Evolutionary conservation across 2,329 filamentous ascomycete species (phyloP), one percentile per base, ranked within the genome.

Genomic region (Myriosclerotinia scirpicola): DNA sequence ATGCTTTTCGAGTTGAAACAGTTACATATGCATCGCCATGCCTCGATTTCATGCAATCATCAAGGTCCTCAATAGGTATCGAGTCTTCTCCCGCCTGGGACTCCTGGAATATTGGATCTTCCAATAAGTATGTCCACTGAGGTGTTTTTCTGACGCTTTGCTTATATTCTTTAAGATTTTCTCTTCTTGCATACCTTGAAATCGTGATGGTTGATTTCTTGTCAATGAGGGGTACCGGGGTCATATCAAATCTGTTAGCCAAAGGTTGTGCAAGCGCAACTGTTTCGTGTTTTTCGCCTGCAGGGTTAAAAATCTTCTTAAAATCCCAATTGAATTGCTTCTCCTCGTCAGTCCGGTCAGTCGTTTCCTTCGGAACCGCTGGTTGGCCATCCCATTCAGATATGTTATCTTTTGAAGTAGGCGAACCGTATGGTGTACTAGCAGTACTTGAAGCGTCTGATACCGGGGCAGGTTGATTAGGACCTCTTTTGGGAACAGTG

Each of bases 191-290:
- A 70, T 79, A 83, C 34, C 78, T 76, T 2, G 82, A 83, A 54
- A 79, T 78, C 56, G 83, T 78, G 65, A 77, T 78, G 26, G 76
- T 77, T 15, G 80, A 78, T 69, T 81, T 77, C 72, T 79, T 80
- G 6, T 80, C 77, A 22, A 79, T 79, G 36, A 82, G 80, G 50
- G 82, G 79, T 42, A 83, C 79, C 9, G 81, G 78, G 20, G 80
- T 78, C 26, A 82, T 80, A 50, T 76, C 79, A 67, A 81, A 83
- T 22, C 76, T 74, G 20, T 73, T 69, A 5, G 80, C 77, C 1
- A 84, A 74, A 26, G 81, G 81, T 67, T 79, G 81, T 15, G 79
- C 80, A 64, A 83, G 79, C n/a, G 80, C 78, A 48, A 83, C 81
- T n/a, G 80, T 79, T 8, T 77, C 75, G 65, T 79, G 78, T 14